A percentile compares a stretch with the other conserved stretches of the same genome.
phyloP scores from a whole-genome alignment of 2,329 filamentous ascomycete species.

The Dactylellina parvicollis region DNA sequence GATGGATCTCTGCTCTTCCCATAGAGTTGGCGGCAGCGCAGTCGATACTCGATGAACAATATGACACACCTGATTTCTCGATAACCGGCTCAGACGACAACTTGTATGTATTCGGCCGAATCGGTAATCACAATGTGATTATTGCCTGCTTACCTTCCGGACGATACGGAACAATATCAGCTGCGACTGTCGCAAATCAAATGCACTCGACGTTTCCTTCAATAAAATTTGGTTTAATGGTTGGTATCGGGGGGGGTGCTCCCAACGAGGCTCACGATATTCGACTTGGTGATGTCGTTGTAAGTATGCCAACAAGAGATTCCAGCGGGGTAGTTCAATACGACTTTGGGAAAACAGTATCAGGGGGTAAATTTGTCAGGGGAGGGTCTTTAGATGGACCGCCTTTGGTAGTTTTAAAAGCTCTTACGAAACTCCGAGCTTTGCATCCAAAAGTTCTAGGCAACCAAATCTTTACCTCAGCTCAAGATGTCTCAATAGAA shows the following conservation, averaged over 20 bases:
- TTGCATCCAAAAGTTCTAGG: conserved; percentile 3
- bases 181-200: background rate
- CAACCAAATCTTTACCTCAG: background rate
- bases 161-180: conserved; percentile 2
- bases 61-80: background rate
- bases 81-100: conserved; percentile 4
- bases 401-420: background rate
- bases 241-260: conserved; percentile 14
- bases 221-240: conserved; percentile 10
- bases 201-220: conserved; percentile 7
- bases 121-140: conserved; percentile 23
- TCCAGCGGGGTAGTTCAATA: conserved; percentile 11
- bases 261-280: conserved; percentile 8
- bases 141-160: conserved; percentile 19
- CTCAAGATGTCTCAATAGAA: background rate
- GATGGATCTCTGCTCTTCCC: conserved; percentile 16
- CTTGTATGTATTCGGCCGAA: conserved; percentile 3
- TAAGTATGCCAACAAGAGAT: background rate
- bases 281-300: conserved; percentile 25
- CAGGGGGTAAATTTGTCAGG: background rate
- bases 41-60: conserved; percentile 10
- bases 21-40: conserved; percentile 4
- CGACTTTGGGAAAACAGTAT: conserved; percentile 17
- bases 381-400: background rate
- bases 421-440: background rate